These are phyloP conservation scores for Aquilaria sinensis DNA, from an alignment of 345 rosid species.

Conservation along the genomic window DNA sequence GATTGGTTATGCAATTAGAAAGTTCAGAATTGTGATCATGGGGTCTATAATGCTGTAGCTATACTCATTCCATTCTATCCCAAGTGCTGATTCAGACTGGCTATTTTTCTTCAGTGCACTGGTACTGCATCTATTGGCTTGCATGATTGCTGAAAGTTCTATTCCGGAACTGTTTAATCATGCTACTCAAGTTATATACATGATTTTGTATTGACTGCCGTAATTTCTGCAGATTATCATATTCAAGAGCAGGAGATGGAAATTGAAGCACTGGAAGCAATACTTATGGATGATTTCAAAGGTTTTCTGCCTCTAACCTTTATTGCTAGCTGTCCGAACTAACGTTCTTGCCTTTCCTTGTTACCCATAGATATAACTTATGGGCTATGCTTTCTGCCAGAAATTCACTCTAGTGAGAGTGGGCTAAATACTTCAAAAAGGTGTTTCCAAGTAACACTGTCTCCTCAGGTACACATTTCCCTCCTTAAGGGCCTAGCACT, in stretches of 20 bases:
- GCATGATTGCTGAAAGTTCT: too few species aligned
- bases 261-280: constrained; percentile 91
- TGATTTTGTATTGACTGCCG: too few species aligned
- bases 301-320: constrained; percentile 30
- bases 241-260: constrained; percentile 94
- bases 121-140: too few species aligned
- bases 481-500: background rate
- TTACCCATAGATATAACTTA: constrained; percentile 1
- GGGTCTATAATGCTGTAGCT: too few species aligned
- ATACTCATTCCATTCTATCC: too few species aligned
- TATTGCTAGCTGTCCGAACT: constrained; percentile 8
- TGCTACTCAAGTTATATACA: too few species aligned
- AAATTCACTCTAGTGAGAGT: constrained; percentile 86
- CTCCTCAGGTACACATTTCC: constrained; percentile 60
- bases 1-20: too few species aligned
- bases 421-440: constrained; percentile 81
- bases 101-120: too few species aligned
- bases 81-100: too few species aligned
- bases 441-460: constrained; percentile 71
- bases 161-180: too few species aligned
- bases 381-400: constrained; percentile 31
- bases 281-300: constrained; percentile 96
- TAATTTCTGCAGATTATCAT: constrained; percentile 41
- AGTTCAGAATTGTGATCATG: too few species aligned
- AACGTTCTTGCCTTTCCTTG: constrained; percentile 5